phyloP scores from a whole-genome alignment of 2,329 filamentous ascomycete species.

The Pseudogymnoascus sp. region DNA sequence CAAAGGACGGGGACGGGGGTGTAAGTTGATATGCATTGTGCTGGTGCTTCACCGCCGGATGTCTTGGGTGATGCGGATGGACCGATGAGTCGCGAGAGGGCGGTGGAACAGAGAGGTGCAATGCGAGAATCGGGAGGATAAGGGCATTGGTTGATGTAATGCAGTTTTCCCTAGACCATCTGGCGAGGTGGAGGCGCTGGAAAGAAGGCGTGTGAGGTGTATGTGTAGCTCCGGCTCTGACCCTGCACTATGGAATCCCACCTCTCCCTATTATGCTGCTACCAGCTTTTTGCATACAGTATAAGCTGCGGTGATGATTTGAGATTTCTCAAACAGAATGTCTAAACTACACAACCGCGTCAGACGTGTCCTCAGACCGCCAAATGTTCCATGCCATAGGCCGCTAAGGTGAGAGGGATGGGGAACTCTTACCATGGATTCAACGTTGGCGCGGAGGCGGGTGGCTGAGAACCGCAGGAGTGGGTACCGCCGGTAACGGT shows the following conservation, averaged over 20 bases:
- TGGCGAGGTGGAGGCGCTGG: neutral
- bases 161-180: neutral
- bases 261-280: neutral
- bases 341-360: neutral
- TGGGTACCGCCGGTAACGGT: neutral
- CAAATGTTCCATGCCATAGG: neutral
- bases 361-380: neutral
- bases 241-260: neutral
- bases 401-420: neutral
- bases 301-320: neutral
- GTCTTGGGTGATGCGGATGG: neutral
- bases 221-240: neutral
- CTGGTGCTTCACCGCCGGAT: neutral
- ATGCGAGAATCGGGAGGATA: neutral
- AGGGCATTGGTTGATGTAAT: neutral
- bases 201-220: neutral
- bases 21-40: neutral
- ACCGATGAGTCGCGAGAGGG: neutral
- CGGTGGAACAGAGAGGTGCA: neutral
- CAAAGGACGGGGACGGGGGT: constrained; percentile 1
- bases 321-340: neutral
- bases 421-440: neutral
- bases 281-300: neutral
- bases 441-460: neutral
- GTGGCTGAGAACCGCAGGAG: neutral